Evolutionary conservation across 495 filamentous ascomycete genomes (phyloP).

Genomic region (Staphylotrichum longicolle): DNA sequence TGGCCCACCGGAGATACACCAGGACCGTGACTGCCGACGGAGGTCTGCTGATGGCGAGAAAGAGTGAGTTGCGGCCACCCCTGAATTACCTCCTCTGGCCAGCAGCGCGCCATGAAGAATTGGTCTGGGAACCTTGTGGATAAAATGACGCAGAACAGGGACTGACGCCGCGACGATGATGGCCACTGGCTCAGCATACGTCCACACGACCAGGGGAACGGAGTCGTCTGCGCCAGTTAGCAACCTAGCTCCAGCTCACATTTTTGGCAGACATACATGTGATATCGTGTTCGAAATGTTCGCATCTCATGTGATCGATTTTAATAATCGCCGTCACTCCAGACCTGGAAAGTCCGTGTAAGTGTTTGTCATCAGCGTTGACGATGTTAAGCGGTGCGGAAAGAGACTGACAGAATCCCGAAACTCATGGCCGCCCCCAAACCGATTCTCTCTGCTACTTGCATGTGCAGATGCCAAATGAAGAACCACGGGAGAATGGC

Average conservation of each 20-base stretch:
- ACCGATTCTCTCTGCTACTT: constrained; percentile 26
- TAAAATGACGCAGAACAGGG: constrained; percentile 13
- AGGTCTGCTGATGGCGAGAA: no score
- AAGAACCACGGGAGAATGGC: constrained; percentile 31
- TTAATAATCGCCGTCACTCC: constrained; percentile 3
- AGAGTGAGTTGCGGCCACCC: no score
- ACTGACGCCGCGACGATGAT: constrained; percentile 20
- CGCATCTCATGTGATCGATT: constrained; percentile 5
- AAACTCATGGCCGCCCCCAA: constrained; percentile 31
- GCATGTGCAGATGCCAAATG: constrained; percentile 29
- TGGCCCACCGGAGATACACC: no score
- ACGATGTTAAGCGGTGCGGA: background rate
- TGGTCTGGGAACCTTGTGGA: background rate
- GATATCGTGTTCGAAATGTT: background rate
- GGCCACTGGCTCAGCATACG: constrained; percentile 12
- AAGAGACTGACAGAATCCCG: constrained; percentile 25
- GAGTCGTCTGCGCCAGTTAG: constrained; percentile 7
- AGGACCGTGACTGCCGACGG: no score
- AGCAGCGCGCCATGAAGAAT: no score
- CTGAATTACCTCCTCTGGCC: no score
- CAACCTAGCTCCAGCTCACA: background rate
- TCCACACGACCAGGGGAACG: constrained; percentile 15
- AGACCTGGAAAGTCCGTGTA: background rate
- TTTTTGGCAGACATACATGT: background rate
- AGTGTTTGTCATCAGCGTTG: no score